Evolutionary conservation across 495 filamentous ascomycete species (phyloP).

Genomic region (Parathielavia hyrcaniae): DNA sequence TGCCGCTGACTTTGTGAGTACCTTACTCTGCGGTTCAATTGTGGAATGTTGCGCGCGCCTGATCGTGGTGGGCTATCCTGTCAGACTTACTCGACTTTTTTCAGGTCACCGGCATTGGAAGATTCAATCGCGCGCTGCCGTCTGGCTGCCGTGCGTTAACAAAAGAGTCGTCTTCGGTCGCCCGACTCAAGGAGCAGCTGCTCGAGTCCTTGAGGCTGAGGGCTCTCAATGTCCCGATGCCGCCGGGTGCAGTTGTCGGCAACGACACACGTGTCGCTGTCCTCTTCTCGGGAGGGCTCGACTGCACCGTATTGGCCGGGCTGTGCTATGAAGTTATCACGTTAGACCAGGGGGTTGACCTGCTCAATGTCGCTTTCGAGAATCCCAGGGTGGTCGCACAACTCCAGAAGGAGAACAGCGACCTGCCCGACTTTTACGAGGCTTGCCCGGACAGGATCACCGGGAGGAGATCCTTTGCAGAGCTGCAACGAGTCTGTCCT

Average conservation of each 20-base stretch:
- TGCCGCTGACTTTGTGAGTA: constrained; percentile 39
- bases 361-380: constrained; percentile 95
- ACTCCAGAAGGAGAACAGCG: constrained; percentile 21
- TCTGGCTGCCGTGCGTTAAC: constrained; percentile 35
- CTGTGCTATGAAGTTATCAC: constrained; percentile 76
- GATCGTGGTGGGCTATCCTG: constrained; percentile 19
- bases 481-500: constrained; percentile 67
- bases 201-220: constrained; percentile 58
- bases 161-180: constrained; percentile 48
- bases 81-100: constrained; percentile 33
- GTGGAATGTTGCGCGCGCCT: not conserved
- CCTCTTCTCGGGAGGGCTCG: constrained; percentile 89
- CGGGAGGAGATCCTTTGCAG: constrained; percentile 65
- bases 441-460: constrained; percentile 86
- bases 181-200: constrained; percentile 52
- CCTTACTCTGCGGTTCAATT: not conserved
- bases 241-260: constrained; percentile 29
- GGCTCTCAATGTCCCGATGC: constrained; percentile 60
- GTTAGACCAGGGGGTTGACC: constrained; percentile 61
- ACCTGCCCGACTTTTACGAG: constrained; percentile 54
- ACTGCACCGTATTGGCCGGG: constrained; percentile 83
- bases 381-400: constrained; percentile 66
- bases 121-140: constrained; percentile 54
- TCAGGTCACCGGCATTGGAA: constrained; percentile 55
- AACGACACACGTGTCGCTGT: constrained; percentile 60